Evolutionary conservation across 148 eudicot genomes (phyloP).

Genomic region (Arbutus unedo): DNA sequence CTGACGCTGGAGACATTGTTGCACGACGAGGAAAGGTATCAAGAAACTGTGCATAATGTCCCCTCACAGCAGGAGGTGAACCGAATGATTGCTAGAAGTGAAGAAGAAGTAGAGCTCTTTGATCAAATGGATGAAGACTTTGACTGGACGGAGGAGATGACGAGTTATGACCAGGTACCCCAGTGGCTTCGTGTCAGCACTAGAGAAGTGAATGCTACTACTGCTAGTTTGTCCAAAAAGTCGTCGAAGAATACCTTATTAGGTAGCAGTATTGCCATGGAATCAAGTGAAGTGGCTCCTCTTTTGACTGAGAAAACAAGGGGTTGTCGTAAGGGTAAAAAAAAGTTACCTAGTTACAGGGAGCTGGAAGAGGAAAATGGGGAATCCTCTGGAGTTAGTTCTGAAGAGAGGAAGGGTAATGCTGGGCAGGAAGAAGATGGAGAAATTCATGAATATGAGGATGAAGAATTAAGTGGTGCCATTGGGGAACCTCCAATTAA

Average conservation of each 20-base stretch:
- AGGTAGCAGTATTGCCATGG: constrained; percentile 36
- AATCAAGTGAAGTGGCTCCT: constrained; percentile 41
- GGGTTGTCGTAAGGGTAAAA: constrained; percentile 63
- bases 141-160: constrained; percentile 89
- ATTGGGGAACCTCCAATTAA: constrained; percentile 37
- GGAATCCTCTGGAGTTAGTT: constrained; percentile 76
- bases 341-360: constrained; percentile 68
- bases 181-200: constrained; percentile 86
- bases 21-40: constrained; percentile 97
- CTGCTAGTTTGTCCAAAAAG: constrained; percentile 73
- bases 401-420: constrained; percentile 66
- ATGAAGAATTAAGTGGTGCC: constrained; percentile 52
- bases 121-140: constrained; percentile 98
- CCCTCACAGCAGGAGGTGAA: constrained; percentile 95
- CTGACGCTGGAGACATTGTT: constrained; percentile 82
- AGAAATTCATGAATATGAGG: constrained; percentile 71
- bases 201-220: constrained; percentile 66
- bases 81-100: constrained; percentile 93
- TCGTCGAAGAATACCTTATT: constrained; percentile 48
- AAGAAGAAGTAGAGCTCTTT: constrained; percentile 90
- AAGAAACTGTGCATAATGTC: constrained; percentile 90
- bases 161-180: constrained; percentile 83
- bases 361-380: constrained; percentile 83
- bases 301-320: constrained; percentile 50
- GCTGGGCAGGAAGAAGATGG: constrained; percentile 67